These are phyloP conservation scores for Suhomyces yuchorum DNA, from an alignment of 1,139 yeast species.

Conservation along the genomic window DNA sequence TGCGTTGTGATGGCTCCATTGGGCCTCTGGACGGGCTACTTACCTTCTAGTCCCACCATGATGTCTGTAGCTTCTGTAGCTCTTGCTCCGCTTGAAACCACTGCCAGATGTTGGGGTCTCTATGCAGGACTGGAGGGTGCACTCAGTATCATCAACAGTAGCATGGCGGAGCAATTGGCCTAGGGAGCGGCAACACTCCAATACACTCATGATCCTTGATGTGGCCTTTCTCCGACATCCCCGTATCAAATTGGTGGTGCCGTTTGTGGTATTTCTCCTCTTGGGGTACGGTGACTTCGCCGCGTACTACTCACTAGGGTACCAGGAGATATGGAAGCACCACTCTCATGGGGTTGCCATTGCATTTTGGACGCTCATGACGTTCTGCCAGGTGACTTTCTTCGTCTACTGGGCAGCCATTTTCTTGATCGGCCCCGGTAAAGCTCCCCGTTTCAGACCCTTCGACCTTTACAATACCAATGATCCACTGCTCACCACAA, in stretches of 20 bases:
- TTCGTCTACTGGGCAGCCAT: conserved; percentile 37
- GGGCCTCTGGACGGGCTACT: neutral
- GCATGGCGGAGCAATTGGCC: too few relatives aligned
- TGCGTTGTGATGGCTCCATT: neutral
- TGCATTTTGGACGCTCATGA: conserved; percentile 37
- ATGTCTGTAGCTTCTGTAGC: neutral
- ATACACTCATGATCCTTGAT: conserved; percentile 16
- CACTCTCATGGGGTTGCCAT: conserved; percentile 38
- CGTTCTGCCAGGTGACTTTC: conserved; percentile 27
- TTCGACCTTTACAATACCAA: conserved; percentile 28
- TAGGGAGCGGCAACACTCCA: neutral
- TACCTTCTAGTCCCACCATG: conserved; percentile 15
- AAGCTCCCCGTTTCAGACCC: conserved; percentile 25
- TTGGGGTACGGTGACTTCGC: conserved; percentile 39
- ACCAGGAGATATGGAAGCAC: conserved; percentile 34
- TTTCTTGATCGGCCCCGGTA: conserved; percentile 39
- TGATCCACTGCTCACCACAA: conserved; percentile 24
- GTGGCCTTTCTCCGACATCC: conserved; percentile 13
- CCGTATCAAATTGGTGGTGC: conserved; percentile 23
- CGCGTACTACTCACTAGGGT: conserved; percentile 38
- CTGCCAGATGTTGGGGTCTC: neutral
- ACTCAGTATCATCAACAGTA: neutral
- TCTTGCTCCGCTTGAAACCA: neutral
- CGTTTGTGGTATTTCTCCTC: conserved; percentile 24
- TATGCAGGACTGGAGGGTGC: neutral